phyloP scores from a whole-genome alignment of 495 filamentous ascomycete species.

The Neurospora sp. region DNA sequence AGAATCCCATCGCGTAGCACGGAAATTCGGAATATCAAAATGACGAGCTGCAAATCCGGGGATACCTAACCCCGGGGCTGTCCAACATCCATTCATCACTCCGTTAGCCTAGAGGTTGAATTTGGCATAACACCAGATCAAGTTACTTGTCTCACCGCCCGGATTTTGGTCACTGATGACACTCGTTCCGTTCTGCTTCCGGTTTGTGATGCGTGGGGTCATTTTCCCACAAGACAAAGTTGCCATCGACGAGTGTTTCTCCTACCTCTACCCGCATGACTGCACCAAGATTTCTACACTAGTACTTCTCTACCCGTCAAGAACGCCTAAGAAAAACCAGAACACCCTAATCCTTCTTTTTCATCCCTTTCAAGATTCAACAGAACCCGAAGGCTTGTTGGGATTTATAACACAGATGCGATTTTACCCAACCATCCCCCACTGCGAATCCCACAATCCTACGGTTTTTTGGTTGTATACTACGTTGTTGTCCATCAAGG shows the following conservation, averaged over 20 bases:
- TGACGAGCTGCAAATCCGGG: not conserved
- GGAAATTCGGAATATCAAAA: not conserved
- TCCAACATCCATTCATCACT: not conserved
- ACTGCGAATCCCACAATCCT: not conserved
- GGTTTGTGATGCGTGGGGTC: constrained; percentile 1
- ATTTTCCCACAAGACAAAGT: not conserved
- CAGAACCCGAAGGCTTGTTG: not conserved
- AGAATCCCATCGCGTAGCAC: not conserved
- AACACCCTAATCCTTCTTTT: not conserved
- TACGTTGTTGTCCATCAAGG: not conserved
- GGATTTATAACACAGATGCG: not conserved
- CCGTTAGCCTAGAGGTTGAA: not conserved
- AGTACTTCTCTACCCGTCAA: not conserved
- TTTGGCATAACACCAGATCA: not conserved
- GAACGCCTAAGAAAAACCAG: not conserved
- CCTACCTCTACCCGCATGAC: not conserved
- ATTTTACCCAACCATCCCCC: not conserved
- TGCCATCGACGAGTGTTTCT: not conserved
- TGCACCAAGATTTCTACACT: not conserved
- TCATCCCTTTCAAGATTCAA: not conserved
- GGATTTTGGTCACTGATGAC: not conserved
- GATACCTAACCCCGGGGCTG: not conserved
- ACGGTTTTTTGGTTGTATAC: not conserved
- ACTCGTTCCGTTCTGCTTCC: constrained; percentile 1
- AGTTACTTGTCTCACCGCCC: not conserved